phyloP scores from a whole-genome alignment of 306 rosid species.

The Medicago lupulina region DNA sequence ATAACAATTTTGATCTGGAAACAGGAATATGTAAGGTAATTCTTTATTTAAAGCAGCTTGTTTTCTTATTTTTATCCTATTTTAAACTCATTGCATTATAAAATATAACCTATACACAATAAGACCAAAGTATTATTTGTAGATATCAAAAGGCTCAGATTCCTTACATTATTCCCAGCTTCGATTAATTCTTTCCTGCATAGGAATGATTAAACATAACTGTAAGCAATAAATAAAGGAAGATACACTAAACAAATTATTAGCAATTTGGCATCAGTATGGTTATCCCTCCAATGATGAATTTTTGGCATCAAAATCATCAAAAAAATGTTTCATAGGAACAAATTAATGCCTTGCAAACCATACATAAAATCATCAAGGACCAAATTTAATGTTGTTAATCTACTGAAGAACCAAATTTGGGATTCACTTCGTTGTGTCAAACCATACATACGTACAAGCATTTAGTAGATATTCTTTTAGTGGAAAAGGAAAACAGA shows the following conservation, averaged over 20 bases:
- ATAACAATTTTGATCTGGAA: background rate
- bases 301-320: constrained; percentile 27
- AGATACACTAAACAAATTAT: too few species aligned
- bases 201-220: constrained; percentile 27
- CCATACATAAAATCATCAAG: constrained; percentile 9
- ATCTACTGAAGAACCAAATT: background rate
- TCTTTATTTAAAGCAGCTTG: too few species aligned
- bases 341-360: background rate
- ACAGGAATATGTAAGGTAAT: too few species aligned
- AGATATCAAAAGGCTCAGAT: constrained; percentile 30
- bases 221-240: constrained; percentile 5
- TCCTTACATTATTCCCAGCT: constrained; percentile 70
- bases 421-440: background rate
- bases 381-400: constrained; percentile 28
- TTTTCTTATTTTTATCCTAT: too few species aligned
- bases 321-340: background rate
- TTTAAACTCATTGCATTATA: too few species aligned
- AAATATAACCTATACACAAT: background rate
- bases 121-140: constrained; percentile 20
- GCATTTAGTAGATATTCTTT: constrained; percentile 14
- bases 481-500: constrained; percentile 12
- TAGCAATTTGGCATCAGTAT: constrained; percentile 16
- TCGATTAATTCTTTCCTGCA: constrained; percentile 62
- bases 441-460: background rate
- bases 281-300: background rate